These are phyloP conservation scores for Aquilaria yunnanensis DNA, from an alignment of 345 rosid species.

Conservation along the genomic window DNA sequence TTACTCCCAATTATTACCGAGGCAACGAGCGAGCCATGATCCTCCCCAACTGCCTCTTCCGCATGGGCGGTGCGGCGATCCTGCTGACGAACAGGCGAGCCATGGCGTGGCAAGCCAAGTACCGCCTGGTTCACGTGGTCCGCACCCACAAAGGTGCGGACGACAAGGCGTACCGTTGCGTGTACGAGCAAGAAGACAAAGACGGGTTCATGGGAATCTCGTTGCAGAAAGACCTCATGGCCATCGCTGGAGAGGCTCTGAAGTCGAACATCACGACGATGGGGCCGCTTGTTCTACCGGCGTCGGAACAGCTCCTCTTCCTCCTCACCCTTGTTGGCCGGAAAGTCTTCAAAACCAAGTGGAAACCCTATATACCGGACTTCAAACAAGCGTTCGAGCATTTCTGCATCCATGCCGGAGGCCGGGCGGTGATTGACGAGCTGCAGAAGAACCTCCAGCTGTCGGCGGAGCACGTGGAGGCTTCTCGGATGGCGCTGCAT, in stretches of 20 bases:
- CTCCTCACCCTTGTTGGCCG: constrained; percentile 25
- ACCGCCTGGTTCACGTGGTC: constrained; percentile 34
- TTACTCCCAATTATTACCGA: constrained; percentile 39
- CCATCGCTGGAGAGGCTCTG: constrained; percentile 38
- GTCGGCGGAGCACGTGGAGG: constrained; percentile 34
- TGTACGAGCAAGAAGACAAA: constrained; percentile 35
- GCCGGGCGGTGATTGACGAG: constrained; percentile 44
- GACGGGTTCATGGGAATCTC: constrained; percentile 32
- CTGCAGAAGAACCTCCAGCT: constrained; percentile 45
- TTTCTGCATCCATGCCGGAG: constrained; percentile 55
- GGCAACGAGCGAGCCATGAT: constrained; percentile 42
- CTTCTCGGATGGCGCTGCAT: constrained; percentile 40
- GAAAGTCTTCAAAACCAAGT: constrained; percentile 29
- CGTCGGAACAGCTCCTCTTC: constrained; percentile 38
- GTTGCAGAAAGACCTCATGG: constrained; percentile 35
- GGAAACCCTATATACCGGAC: constrained; percentile 36
- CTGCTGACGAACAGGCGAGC: constrained; percentile 27
- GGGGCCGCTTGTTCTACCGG: constrained; percentile 40
- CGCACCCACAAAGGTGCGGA: constrained; percentile 44
- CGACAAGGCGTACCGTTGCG: constrained; percentile 36
- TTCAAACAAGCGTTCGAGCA: constrained; percentile 46
- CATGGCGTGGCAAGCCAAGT: constrained; percentile 31
- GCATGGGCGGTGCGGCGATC: constrained; percentile 39
- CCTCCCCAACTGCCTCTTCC: constrained; percentile 44
- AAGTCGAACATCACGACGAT: constrained; percentile 40